Base-by-base conservation (phyloP, 2,329 filamentous ascomycete species). In the Aspergillus sp. region DNA sequence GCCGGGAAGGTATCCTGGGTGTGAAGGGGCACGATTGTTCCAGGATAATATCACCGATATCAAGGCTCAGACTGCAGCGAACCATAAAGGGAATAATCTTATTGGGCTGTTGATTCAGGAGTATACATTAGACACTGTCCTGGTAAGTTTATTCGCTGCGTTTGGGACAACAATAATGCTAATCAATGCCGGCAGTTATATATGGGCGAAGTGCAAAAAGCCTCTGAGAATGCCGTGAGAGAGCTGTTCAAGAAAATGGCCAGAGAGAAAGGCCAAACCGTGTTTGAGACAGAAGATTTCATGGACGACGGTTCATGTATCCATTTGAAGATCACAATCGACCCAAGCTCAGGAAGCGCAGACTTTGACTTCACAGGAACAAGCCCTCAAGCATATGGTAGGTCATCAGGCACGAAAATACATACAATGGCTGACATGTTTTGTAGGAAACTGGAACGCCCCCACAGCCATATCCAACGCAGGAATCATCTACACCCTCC, bases 221-320 rank as follows among this genome's bases (percentile, higher is more conserved):
- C 93, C 45, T 91, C 91, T 0, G 90, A 92, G 65, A 79, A 85
- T 1, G 88, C 87, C 37, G 91, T 96, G 0, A 84, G 89, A 17
- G 84, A 83, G 51, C 80, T 96, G 5, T 80, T 96, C 27, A 91
- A 89, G 68, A 79, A 84, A 82, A 61, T 82, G 85, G 22, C 90
- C 91, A 63, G 82, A 86, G 63, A 88, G 88, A 2, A 82, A 85
- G 57, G 85, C 89, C 27, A 30, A 30, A 30, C 27, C 27, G 27
- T 30, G n/a, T 82, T 96, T 0, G 82, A 84, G 7, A 89, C 91
- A 0, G 80, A 87, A 1, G 91, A 96, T 68, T 91, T 87, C 77
- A 95, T 96, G 89, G 91, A 96, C 65, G 91, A 96, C 66, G 91
- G 91, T 27, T 89, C 84, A 11, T 89, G 90, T 0, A 93, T 96